Evolutionary conservation across 345 rosid species (phyloP).

Genomic region (Bruguiera gymnorhiza): DNA sequence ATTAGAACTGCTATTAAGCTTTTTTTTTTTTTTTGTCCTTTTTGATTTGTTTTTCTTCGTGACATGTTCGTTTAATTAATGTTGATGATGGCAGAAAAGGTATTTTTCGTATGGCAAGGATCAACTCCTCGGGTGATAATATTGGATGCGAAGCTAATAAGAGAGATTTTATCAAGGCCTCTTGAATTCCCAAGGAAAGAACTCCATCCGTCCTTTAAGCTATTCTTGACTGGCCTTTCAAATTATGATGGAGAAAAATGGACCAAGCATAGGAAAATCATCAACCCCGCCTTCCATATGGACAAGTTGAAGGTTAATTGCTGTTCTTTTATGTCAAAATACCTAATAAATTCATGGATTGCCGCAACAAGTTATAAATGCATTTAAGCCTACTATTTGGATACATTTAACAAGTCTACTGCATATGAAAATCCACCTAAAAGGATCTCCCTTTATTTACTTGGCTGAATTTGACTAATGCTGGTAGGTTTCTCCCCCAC

Average conservation of each 20-base stretch:
- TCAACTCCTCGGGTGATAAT: slow-evolving; percentile 25
- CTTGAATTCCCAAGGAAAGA: slow-evolving; percentile 26
- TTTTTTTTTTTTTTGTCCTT: no score
- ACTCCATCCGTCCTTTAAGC: slow-evolving; percentile 10
- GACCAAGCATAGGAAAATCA: slow-evolving; percentile 31
- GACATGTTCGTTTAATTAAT: no score
- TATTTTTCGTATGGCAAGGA: slow-evolving; percentile 24
- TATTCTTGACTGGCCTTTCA: slow-evolving; percentile 28
- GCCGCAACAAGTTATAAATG: not conserved
- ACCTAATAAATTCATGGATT: not conserved
- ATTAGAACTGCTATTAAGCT: no score
- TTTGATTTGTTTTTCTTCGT: no score
- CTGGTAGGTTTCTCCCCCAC: slow-evolving; percentile 24
- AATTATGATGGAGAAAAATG: slow-evolving; percentile 30
- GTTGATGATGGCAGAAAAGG: slow-evolving; percentile 18
- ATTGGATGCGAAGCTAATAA: slow-evolving; percentile 26
- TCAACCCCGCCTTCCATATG: slow-evolving; percentile 31
- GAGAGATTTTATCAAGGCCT: slow-evolving; percentile 27
- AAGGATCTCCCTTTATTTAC: not conserved
- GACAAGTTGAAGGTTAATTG: slow-evolving; percentile 31
- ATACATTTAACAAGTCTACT: not conserved
- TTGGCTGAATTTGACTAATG: no score
- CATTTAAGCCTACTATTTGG: no score
- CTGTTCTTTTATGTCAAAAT: not conserved
- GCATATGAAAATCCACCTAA: not conserved